phyloP scores from a whole-genome alignment of 805 yeast genomes.

The Komagataella phaffii region DNA sequence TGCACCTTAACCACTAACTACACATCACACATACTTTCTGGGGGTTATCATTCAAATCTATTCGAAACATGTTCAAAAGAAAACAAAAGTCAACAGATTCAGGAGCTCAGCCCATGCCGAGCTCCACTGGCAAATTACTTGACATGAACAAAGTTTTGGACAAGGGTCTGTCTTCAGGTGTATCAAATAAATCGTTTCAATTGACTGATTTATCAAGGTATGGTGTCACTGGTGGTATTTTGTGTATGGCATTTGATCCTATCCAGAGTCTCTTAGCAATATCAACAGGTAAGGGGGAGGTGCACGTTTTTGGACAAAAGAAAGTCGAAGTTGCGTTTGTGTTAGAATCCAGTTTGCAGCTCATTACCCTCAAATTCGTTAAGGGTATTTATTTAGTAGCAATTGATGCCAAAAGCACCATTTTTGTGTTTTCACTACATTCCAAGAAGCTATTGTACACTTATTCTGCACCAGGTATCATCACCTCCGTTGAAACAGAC shows the following conservation, averaged over 20 bases:
- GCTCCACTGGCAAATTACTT: neutral
- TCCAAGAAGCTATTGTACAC: conserved; percentile 47
- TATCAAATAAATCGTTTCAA: conserved; percentile 14
- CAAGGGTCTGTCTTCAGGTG: conserved; percentile 16
- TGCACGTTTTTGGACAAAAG: conserved; percentile 76
- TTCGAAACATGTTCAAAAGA: neutral
- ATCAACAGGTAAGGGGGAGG: conserved; percentile 54
- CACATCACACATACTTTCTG: neutral
- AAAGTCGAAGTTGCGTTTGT: conserved; percentile 61
- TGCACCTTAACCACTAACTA: neutral
- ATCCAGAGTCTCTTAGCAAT: conserved; percentile 78
- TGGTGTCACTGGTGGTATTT: conserved; percentile 54
- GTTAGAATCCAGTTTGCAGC: conserved; percentile 32
- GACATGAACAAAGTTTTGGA: conserved; percentile 5
- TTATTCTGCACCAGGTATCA: conserved; percentile 47
- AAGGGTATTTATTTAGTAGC: conserved; percentile 76
- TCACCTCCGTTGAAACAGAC: conserved; percentile 65
- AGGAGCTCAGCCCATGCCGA: neutral
- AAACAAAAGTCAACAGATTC: neutral
- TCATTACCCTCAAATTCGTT: conserved; percentile 49
- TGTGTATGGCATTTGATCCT: conserved; percentile 71
- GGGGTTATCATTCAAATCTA: neutral
- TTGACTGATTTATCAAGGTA: conserved; percentile 23
- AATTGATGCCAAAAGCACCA: conserved; percentile 43
- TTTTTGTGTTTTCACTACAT: conserved; percentile 60